Evolutionary conservation across 2,329 filamentous ascomycete species (phyloP).

Genomic region (Malbranchea zuffiana): DNA sequence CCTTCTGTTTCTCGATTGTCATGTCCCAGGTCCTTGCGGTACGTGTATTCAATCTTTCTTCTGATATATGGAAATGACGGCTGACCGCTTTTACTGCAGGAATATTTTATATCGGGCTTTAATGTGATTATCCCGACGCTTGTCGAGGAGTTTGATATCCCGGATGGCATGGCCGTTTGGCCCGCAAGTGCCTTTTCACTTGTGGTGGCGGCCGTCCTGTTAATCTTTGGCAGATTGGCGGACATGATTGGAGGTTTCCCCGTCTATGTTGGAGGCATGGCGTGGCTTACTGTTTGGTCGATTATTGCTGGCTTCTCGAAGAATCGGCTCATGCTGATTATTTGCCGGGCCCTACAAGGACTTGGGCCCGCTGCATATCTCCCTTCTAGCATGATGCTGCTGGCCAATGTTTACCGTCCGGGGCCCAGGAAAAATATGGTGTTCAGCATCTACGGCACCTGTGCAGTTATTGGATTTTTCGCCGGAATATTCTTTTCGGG

Average conservation of each 20-base stretch:
- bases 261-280: slow-evolving; percentile 52
- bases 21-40: slow-evolving; percentile 53
- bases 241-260: slow-evolving; percentile 54
- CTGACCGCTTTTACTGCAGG: slow-evolving; percentile 31
- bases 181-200: slow-evolving; percentile 43
- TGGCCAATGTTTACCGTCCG: slow-evolving; percentile 55
- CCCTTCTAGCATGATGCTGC: slow-evolving; percentile 55
- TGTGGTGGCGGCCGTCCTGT: slow-evolving; percentile 38
- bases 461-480: slow-evolving; percentile 40
- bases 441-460: slow-evolving; percentile 49
- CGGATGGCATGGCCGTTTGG: slow-evolving; percentile 50
- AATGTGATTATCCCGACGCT: slow-evolving; percentile 57
- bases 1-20: slow-evolving; percentile 52
- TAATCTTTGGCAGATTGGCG: slow-evolving; percentile 46
- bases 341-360: slow-evolving; percentile 63
- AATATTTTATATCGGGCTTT: slow-evolving; percentile 71
- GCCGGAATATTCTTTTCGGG: slow-evolving; percentile 56
- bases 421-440: slow-evolving; percentile 59
- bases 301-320: slow-evolving; percentile 59
- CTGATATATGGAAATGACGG: not conserved
- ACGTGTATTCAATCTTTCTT: slow-evolving; percentile 18
- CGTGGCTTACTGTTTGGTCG: slow-evolving; percentile 57
- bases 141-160: slow-evolving; percentile 51
- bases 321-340: slow-evolving; percentile 58
- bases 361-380: slow-evolving; percentile 62